phyloP scores from a whole-genome alignment of 2,329 filamentous ascomycete species.

The Rhinocladiella similis region DNA sequence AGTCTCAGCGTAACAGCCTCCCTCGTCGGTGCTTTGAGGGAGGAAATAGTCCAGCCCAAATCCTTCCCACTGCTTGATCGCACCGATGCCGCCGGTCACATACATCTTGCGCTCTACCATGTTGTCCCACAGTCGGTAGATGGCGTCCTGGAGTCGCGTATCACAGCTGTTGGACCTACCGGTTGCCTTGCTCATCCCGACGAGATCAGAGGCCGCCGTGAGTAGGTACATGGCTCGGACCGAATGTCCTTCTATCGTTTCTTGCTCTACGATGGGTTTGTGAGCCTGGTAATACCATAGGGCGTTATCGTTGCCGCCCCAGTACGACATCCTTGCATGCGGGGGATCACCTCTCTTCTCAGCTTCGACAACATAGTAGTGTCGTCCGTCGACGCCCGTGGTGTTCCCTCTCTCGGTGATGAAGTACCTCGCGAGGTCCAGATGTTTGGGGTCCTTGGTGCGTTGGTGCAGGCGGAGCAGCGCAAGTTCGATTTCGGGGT shows the following conservation, averaged over 20 bases:
- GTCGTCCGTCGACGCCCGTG: conserved; percentile 48
- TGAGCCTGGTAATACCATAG: conserved; percentile 61
- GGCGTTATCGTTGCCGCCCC: neutral
- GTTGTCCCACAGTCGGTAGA: conserved; percentile 57
- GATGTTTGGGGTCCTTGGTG: conserved; percentile 40
- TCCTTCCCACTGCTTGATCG: conserved; percentile 59
- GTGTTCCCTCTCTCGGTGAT: conserved; percentile 59
- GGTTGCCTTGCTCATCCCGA: conserved; percentile 31
- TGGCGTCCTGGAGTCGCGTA: conserved; percentile 40
- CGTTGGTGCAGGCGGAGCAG: conserved; percentile 47
- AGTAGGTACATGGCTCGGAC: conserved; percentile 63
- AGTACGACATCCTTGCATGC: conserved; percentile 50
- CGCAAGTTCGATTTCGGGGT: conserved; percentile 57
- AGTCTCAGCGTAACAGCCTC: conserved; percentile 64
- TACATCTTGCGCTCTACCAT: conserved; percentile 65
- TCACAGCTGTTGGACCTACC: too few species aligned
- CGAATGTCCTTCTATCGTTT: conserved; percentile 58
- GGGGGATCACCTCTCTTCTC: conserved; percentile 51
- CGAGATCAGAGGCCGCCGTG: conserved; percentile 58
- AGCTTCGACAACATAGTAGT: conserved; percentile 58
- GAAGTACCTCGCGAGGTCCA: conserved; percentile 57
- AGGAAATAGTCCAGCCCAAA: conserved; percentile 62
- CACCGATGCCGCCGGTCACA: conserved; percentile 61
- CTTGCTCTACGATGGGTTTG: conserved; percentile 54
- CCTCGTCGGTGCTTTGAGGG: conserved; percentile 60